These are phyloP conservation scores for Ascochyta clinopodiicola DNA, from an alignment of 2,329 filamentous ascomycete species.

Conservation along the genomic window DNA sequence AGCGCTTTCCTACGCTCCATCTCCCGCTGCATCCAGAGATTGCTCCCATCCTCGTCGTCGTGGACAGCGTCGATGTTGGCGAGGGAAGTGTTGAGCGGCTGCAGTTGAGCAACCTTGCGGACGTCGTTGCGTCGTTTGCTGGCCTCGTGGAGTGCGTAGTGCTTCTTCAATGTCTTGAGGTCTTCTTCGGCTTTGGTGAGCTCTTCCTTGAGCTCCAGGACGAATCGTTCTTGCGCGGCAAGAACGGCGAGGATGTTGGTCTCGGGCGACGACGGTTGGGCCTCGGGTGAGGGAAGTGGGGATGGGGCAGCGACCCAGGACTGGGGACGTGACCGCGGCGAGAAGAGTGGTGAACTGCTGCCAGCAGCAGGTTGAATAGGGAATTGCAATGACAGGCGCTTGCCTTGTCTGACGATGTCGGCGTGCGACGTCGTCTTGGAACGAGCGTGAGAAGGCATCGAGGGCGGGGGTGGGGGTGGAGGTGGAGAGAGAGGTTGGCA, in stretches of 20 bases:
- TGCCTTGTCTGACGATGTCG: slow-evolving; percentile 47
- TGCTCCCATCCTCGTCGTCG: slow-evolving; percentile 54
- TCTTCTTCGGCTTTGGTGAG: slow-evolving; percentile 82
- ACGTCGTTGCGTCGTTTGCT: slow-evolving; percentile 75
- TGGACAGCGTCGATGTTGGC: slow-evolving; percentile 37
- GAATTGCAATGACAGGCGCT: slow-evolving; percentile 58
- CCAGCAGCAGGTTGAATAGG: slow-evolving; percentile 52
- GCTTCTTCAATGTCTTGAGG: slow-evolving; percentile 77
- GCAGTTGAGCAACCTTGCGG: slow-evolving; percentile 61
- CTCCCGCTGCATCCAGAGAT: slow-evolving; percentile 61
- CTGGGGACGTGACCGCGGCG: slow-evolving; percentile 46
- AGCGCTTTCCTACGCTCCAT: slow-evolving; percentile 76
- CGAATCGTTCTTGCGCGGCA: slow-evolving; percentile 87
- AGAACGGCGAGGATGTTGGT: slow-evolving; percentile 80
- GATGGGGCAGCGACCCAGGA: slow-evolving; percentile 48
- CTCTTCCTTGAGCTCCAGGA: slow-evolving; percentile 90
- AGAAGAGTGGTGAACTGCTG: slow-evolving; percentile 39
- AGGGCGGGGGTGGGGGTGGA: slow-evolving; percentile 14
- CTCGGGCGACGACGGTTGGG: slow-evolving; percentile 36
- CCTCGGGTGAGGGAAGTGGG: slow-evolving; percentile 36
- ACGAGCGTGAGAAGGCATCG: slow-evolving; percentile 41
- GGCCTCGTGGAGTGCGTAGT: slow-evolving; percentile 80
- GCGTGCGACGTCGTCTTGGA: slow-evolving; percentile 44
- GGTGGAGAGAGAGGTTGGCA: slow-evolving; percentile 4
- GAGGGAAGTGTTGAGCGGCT: slow-evolving; percentile 56